Base-by-base conservation (phyloP, 176 grass and related monocot species). In the Calamus simplicifolius region DNA sequence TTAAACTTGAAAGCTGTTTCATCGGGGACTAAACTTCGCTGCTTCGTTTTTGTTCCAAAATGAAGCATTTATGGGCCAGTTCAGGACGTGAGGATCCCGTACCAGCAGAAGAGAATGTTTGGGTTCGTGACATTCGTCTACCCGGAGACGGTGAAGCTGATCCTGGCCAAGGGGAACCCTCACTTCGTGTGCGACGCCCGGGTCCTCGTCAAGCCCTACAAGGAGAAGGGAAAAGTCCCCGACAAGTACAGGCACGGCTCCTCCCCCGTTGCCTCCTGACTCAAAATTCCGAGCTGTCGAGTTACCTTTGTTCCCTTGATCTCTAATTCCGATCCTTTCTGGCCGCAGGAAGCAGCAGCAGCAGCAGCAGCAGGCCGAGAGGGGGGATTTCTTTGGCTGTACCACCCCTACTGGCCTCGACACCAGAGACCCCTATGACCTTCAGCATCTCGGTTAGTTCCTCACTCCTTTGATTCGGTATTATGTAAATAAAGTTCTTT, bases 101-200 rank as follows among this genome's bases (percentile, higher is more conserved):
- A 91, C 75, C 92, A 97, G 78, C 92, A 91, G 77, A 97, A 97
- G 85, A 75, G 92, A 51, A 97, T 97, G 92, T 97, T 97, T 53
- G 92, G 92, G 3, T 97, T 97, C 64, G 92, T 97, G 61, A 97
- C 92, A 69, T 97, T 97, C 69, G 80, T 97, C 48, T 97, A 91
- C 66, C 83, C 86, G 1, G 90, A 95, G 63, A 95, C 90, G 5
- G 86, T 95, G 77, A 86, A 86, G 82, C 70, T 95, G 50, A 95
- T 95, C 66, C 69, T 95, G 27, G 90, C 86, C 5, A 95, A 95
- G 56, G 90, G 90, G 25, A 95, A 95, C 69, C 90, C 90, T 1
- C 90, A 95, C 56, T 95, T 95, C 71, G 88, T 95, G 10, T 95
- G 90, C 62, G 90, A 95, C 74, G 86, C 90, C 0, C 82, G 86